Evolutionary conservation across 306 rosid species (phyloP).

Genomic region (Sicyos edulis): DNA sequence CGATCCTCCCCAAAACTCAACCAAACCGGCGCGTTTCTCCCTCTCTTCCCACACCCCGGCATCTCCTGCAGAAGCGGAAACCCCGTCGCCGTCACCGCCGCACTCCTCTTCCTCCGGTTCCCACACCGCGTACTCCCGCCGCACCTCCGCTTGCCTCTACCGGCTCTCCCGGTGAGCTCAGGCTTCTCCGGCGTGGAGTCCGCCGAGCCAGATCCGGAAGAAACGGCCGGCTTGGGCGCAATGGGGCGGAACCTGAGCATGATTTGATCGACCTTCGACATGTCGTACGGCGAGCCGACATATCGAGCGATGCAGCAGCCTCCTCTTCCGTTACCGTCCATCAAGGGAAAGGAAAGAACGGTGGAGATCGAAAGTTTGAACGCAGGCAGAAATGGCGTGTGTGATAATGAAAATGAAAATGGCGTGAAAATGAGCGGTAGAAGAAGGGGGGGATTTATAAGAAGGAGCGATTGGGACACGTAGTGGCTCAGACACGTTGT

Average conservation of each 20-base stretch:
- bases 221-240: conserved; percentile 66
- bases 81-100: conserved; percentile 37
- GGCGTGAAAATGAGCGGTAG: too few species aligned
- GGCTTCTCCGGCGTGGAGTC: conserved; percentile 35
- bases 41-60: conserved; percentile 44
- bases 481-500: conserved; percentile 13
- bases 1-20: conserved; percentile 34
- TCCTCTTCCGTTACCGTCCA: conserved; percentile 22
- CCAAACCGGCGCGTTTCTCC: conserved; percentile 31
- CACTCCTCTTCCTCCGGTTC: conserved; percentile 37
- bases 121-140: conserved; percentile 31
- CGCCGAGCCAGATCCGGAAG: conserved; percentile 31
- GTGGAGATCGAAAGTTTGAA: not conserved
- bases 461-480: conserved; percentile 20
- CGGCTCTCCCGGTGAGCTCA: conserved; percentile 17
- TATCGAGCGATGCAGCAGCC: conserved; percentile 23
- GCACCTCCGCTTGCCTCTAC: conserved; percentile 39
- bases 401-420: too few species aligned
- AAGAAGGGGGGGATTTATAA: not conserved
- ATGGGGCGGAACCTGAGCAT: conserved; percentile 83
- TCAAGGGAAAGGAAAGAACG: not conserved
- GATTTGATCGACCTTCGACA: conserved; percentile 36
- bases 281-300: not conserved
- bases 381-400: not conserved
- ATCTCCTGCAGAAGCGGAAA: conserved; percentile 65